Base-by-base conservation (phyloP, 2,329 filamentous ascomycete genomes). In the Colletotrichum truncatum region DNA sequence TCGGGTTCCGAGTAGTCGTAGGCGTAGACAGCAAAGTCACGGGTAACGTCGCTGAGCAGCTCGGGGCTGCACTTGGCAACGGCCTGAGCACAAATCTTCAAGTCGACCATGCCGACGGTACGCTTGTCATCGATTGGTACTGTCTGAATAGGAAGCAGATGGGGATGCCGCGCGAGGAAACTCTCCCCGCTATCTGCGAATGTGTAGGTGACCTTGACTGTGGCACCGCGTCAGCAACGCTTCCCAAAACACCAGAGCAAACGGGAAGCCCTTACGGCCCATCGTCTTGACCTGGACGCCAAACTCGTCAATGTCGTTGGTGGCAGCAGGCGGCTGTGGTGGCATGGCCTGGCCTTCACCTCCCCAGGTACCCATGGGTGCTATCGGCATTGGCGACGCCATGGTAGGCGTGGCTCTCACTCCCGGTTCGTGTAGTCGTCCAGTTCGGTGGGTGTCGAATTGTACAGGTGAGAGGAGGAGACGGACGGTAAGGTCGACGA, bases 1-100 rank as follows among this genome's bases (percentile, higher is more conserved):
- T 98, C 94, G 69, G 93, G 92, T 79, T 99, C 96, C 11, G 96
- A 98, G 77, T 95, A 98, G 78, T 99, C 96, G 81, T 93, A 93
- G 28, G 95, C 94, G 79, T 99, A 99, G 61, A 99, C 90, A n/a
- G 94, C 96, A 80, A 96, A 99, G 80, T 99, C 94, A 77, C 87
- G 81, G 81, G 80, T 91, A 85, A 66, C 91, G 75, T 82, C 91
- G 83, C 74, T 87, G 48, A 94, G 82, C 46, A 99, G 86, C 80
- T 99, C 96, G 36, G 96, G 96, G 75, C 96, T 98, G 81, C 85
- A 87, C 61, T 88, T 82, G 23, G 84, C 81, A 65, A 99, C 91
- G 61, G 94, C 93, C 76, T 95, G 90, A 46, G 98, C 88, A 78
- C 96, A 98, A 67, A 91, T 91, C 70, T 91, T 91, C 57, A 98